Conservation (phyloP, 2,329 filamentous ascomycete genomes). For the Tolypocladium tropicale region DNA sequence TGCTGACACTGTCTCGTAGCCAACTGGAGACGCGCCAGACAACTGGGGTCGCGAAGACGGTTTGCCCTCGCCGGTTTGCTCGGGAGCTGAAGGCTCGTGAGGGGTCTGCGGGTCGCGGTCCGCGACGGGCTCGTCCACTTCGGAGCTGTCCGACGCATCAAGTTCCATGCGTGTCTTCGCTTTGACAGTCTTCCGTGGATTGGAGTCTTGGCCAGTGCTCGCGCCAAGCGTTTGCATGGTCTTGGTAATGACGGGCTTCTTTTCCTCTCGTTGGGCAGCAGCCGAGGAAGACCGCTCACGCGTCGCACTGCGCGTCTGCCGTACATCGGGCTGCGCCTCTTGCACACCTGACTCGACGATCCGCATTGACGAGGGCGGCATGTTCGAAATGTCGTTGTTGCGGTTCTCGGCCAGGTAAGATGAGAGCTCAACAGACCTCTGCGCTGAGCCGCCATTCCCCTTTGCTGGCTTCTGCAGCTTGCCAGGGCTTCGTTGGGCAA, state of each 20-base stretch:
- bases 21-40: slow-evolving; percentile 31
- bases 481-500: slow-evolving; percentile 46
- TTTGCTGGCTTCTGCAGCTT: slow-evolving; percentile 62
- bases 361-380: slow-evolving; percentile 47
- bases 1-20: slow-evolving; percentile 22
- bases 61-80: slow-evolving; percentile 10
- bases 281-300: slow-evolving; percentile 23
- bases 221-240: slow-evolving; percentile 11
- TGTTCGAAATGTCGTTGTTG: slow-evolving; percentile 43
- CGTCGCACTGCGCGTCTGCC: slow-evolving; percentile 13
- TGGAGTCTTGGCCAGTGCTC: slow-evolving; percentile 32
- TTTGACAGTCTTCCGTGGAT: slow-evolving; percentile 36
- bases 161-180: slow-evolving; percentile 55
- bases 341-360: slow-evolving; percentile 45
- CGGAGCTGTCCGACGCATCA: slow-evolving; percentile 59
- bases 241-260: slow-evolving; percentile 18
- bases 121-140: slow-evolving; percentile 28
- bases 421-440: slow-evolving; percentile 28
- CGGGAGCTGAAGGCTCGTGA: slow-evolving; percentile 6
- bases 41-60: slow-evolving; percentile 20
- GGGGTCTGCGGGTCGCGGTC: slow-evolving; percentile 14
- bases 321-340: slow-evolving; percentile 30
- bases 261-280: slow-evolving; percentile 26
- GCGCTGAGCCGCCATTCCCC: slow-evolving; percentile 14
- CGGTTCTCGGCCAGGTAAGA: slow-evolving; percentile 32